Evolutionary conservation across 495 filamentous ascomycete species (phyloP).

Genomic region (Tuber melanosporum): DNA sequence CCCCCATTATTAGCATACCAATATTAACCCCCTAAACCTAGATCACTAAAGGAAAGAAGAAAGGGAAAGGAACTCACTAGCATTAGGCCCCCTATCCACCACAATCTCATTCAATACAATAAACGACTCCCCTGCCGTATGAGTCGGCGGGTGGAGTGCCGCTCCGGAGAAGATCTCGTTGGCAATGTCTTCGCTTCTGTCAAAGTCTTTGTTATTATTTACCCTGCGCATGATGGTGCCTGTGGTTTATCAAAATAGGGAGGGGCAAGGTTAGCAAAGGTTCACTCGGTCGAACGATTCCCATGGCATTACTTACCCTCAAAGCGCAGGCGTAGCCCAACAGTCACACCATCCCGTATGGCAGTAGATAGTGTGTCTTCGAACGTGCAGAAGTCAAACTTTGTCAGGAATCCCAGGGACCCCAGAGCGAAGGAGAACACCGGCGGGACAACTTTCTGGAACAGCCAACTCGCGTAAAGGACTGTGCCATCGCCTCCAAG

Average conservation of each 20-base stretch:
- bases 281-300: conserved; percentile 15
- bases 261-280: conserved; percentile 8
- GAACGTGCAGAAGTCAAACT: conserved; percentile 79
- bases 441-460: conserved; percentile 86
- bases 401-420: conserved; percentile 85
- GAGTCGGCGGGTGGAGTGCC: conserved; percentile 24
- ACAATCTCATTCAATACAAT: conserved; percentile 96
- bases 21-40: not conserved
- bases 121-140: conserved; percentile 59
- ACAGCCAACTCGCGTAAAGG: conserved; percentile 86
- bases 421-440: conserved; percentile 84
- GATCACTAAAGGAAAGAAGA: not conserved
- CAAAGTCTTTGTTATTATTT: conserved; percentile 2
- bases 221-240: conserved; percentile 39
- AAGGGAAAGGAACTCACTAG: conserved; percentile 84
- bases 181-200: conserved; percentile 16
- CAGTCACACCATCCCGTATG: conserved; percentile 92
- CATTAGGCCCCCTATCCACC: conserved; percentile 90
- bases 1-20: conserved; percentile 2
- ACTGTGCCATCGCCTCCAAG: conserved; percentile 91
- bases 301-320: conserved; percentile 53
- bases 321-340: conserved; percentile 95
- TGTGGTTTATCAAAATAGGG: conserved; percentile 57
- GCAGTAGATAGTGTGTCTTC: conserved; percentile 71
- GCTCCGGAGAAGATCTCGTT: conserved; percentile 34